Conservation (phyloP, 2,329 filamentous ascomycete genomes). For the Rhynchosporium secalis region DNA sequence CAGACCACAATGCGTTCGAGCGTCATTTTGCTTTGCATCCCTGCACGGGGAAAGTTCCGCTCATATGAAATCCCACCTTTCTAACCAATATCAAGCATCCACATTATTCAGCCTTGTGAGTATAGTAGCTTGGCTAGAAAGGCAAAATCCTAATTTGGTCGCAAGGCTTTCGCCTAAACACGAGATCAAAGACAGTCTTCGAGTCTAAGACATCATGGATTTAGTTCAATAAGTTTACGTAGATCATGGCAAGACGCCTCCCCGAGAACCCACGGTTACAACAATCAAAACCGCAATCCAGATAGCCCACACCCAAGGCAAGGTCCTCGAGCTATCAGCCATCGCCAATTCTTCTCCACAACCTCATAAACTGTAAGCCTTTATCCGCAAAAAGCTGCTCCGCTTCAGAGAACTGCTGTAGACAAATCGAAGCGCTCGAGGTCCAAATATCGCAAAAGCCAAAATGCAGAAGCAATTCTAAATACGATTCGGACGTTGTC, state of each 20-base stretch:
- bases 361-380: slow-evolving; percentile 22
- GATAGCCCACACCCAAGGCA: slow-evolving; percentile 14
- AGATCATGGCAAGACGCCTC: slow-evolving; percentile 4
- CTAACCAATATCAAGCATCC: neutral
- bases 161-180: too few relatives aligned
- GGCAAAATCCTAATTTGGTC: neutral
- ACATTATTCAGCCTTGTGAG: slow-evolving; percentile 2
- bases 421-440: slow-evolving; percentile 25
- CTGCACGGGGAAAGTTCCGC: slow-evolving; percentile 13
- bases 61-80: neutral
- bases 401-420: slow-evolving; percentile 16
- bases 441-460: slow-evolving; percentile 19
- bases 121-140: neutral
- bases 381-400: slow-evolving; percentile 21
- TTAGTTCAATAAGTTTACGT: neutral
- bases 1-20: slow-evolving; percentile 1
- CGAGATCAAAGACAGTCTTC: too few relatives aligned
- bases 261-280: slow-evolving; percentile 11
- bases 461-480: slow-evolving; percentile 17
- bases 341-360: slow-evolving; percentile 26
- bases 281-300: slow-evolving; percentile 24
- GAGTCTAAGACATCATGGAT: too few relatives aligned
- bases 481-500: slow-evolving; percentile 18
- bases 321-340: slow-evolving; percentile 16
- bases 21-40: slow-evolving; percentile 19